phyloP scores from a whole-genome alignment of 2,329 filamentous ascomycete species.

The Stemphylium beticola region DNA sequence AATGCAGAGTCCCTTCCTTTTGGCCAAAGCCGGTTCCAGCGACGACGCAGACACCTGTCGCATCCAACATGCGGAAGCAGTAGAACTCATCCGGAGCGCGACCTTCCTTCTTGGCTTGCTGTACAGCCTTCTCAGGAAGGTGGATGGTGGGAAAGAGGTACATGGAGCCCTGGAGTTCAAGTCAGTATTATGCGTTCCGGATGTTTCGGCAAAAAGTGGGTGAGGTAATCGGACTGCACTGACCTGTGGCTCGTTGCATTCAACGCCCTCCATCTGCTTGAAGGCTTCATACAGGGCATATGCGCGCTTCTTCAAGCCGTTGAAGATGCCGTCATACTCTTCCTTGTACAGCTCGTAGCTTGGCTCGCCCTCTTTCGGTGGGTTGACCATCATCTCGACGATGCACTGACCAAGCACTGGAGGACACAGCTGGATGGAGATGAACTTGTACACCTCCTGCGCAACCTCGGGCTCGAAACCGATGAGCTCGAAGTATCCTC shows the following conservation, averaged over 20 bases:
- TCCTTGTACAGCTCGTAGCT: conserved; percentile 82
- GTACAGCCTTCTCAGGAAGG: conserved; percentile 75
- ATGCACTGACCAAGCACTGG: conserved; percentile 96
- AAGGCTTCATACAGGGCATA: conserved; percentile 89
- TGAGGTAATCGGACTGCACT: conserved; percentile 20
- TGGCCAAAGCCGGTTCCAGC: conserved; percentile 94
- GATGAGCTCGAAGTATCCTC: conserved; percentile 95
- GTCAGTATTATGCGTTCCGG: neutral
- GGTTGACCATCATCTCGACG: conserved; percentile 98
- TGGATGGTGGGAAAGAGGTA: conserved; percentile 97
- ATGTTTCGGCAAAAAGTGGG: neutral
- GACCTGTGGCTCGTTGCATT: conserved; percentile 80
- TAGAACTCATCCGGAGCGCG: conserved; percentile 91
- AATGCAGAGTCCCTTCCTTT: conserved; percentile 87
- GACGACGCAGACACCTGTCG: conserved; percentile 93
- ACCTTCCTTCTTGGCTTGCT: conserved; percentile 74
- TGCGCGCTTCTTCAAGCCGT: conserved; percentile 79
- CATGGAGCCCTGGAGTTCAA: conserved; percentile 73
- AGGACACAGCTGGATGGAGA: conserved; percentile 94
- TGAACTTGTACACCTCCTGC: conserved; percentile 97
- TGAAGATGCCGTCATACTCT: conserved; percentile 84
- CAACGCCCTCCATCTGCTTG: conserved; percentile 91
- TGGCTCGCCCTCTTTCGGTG: conserved; percentile 80
- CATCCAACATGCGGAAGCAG: conserved; percentile 86
- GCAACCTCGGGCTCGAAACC: conserved; percentile 86